These are phyloP conservation scores for Thelonectria olida DNA, from an alignment of 2,329 filamentous ascomycete species.

Conservation along the genomic window DNA sequence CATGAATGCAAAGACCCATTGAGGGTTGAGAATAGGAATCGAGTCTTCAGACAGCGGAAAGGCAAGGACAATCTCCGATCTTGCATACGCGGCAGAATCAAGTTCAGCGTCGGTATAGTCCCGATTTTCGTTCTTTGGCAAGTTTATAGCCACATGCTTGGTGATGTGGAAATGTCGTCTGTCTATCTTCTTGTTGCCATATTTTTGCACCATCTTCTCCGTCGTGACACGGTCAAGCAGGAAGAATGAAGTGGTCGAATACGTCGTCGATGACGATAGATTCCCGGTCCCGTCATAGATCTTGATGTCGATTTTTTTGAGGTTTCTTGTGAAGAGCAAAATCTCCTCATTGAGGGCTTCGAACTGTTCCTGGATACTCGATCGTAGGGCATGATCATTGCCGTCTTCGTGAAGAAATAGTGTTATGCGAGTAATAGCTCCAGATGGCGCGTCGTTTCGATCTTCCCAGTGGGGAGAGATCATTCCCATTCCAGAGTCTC, in stretches of 20 bases:
- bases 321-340: slow-evolving; percentile 54
- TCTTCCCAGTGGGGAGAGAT: slow-evolving; percentile 55
- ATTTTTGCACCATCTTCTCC: slow-evolving; percentile 13
- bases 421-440: slow-evolving; percentile 47
- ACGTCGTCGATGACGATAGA: slow-evolving; percentile 4
- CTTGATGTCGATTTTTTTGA: slow-evolving; percentile 44
- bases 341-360: slow-evolving; percentile 48
- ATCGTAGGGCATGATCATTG: slow-evolving; percentile 19
- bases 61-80: slow-evolving; percentile 51
- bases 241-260: slow-evolving; percentile 8
- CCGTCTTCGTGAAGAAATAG: slow-evolving; percentile 46
- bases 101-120: slow-evolving; percentile 40
- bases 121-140: slow-evolving; percentile 48
- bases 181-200: not conserved
- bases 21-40: slow-evolving; percentile 48
- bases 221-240: not conserved
- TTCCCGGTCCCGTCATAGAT: slow-evolving; percentile 38
- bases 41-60: slow-evolving; percentile 51
- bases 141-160: slow-evolving; percentile 36
- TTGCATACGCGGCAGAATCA: slow-evolving; percentile 32
- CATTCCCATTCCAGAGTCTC: slow-evolving; percentile 60
- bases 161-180: slow-evolving; percentile 40
- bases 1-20: slow-evolving; percentile 57
- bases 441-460: slow-evolving; percentile 15
- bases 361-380: slow-evolving; percentile 46